Evolutionary conservation across 352 stramenopile genomes (phyloP), one percentile per base, ranked within the genome.

Genomic region (Thalassiosira mediterranea): DNA sequence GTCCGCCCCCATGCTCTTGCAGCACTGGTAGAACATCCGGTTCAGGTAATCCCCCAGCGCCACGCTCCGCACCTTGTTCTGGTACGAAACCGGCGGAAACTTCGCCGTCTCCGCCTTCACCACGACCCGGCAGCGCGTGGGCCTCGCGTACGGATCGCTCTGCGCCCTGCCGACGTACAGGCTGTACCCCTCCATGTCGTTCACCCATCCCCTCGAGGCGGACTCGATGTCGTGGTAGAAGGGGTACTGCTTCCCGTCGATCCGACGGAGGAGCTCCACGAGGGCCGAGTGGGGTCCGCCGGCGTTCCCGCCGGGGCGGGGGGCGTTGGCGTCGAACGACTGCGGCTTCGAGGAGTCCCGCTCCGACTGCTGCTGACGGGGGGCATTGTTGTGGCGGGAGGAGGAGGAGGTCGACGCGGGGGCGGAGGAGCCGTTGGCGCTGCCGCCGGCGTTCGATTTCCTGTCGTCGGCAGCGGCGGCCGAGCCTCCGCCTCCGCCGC

Each of bases 91-190:
- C 23, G 64, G 32, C 7, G 94, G 91, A 53, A 98, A 96, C n/a
- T 79, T 88, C 2, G 95, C 94, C 8, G 86, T 86, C 1, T n/a
- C 40, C 2, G 79, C 53, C 4, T 88, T 76, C 10, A 99, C 84
- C 2, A 93, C 87, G 46, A 98, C 89, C 26, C 97, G 95, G 52
- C 94, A 96, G 13, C 95, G 89, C 19, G 96, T 98, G 3, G 96
- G 95, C 69, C 95, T 94, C 28, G 96, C 96, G 84, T 96, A 99
- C 15, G 96, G 94, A 86, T 99, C 96, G 11, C 91, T 90, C 79
- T 99, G 96, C 42, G 97, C 94, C 69, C 96, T 90, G 76, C 97
- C 95, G 51, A 98, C 95, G 38, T 82, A 94, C 13, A 99, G 86
- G 7, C 72, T 74, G 78, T 98, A 97, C 5, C 69, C 74, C 23